Base-by-base conservation (phyloP, 2,329 filamentous ascomycete species). In the Falciphora oryzae region DNA sequence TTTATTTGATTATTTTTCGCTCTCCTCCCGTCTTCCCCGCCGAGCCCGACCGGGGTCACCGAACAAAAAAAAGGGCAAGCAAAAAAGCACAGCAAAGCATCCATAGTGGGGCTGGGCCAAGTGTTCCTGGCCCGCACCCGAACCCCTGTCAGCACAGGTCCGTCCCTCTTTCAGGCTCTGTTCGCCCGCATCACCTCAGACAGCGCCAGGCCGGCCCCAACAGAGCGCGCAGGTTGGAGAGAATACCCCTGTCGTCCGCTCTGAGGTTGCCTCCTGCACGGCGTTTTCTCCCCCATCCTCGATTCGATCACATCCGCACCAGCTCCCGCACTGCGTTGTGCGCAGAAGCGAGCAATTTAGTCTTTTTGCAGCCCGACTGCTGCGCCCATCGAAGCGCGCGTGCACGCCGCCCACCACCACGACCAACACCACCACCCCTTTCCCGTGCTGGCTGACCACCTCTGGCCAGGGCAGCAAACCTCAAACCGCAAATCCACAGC, bases 121-220 rank as follows among this genome's bases (percentile, higher is more conserved):
- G 57, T 58, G 57, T 31, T 31, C 57, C 25, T 31, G 29, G 57
- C 57, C 57, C 13, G 29, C 57, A 27, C 57, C 25, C 25, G 57
- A 58, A 58, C 57, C 57, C 57, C 57, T 58, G 57, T 58, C 57
- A 58, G 57, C 57, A 58, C 44, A 53, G 44, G 44, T 25, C 44
- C 44, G 44, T 53, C 44, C 18, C 22, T n/a, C 44, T 53, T n/a
- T n/a, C 44, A 11, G 22, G 44, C 44, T 50, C 7, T 50, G 1
- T 18, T 50, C 38, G 38, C 38, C 38, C 44, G 44, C 44, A 53
- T 53, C 44, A 53, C 44, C 44, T 53, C 44, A 53, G 44, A 44
- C 38, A 18, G 38, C 38, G 38, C 38, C 38, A 16, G 16, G 5
- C 44, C 38, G 10, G 44, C 5, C 18, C 44, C 44, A 53, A 25